Percentiles rank a stretch among this genome's conserved stretches.
Evolutionary conservation across 345 rosid species (phyloP).

Genomic region (Sapria himalayana): DNA sequence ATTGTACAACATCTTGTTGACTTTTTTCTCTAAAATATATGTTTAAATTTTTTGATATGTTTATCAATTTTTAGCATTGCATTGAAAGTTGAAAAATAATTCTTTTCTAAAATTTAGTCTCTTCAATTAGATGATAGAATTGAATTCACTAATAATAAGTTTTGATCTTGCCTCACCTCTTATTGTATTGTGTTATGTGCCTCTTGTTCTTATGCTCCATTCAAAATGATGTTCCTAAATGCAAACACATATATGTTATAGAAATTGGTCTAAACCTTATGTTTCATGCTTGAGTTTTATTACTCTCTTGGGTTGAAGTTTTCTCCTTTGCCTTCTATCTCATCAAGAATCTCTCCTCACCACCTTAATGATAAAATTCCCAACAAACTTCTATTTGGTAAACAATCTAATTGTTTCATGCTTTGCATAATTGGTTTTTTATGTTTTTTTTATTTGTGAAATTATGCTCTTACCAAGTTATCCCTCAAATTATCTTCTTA

Average conservation of each 20-base stretch:
- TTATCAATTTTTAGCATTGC: not conserved
- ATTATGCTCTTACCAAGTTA: not conserved
- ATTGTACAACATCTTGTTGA: not conserved
- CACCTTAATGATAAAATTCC: not conserved
- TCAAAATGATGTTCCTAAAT: not conserved
- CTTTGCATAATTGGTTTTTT: not conserved
- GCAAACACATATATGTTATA: too few species aligned
- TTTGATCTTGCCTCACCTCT: not conserved
- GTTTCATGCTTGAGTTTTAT: not conserved
- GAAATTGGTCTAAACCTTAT: not conserved
- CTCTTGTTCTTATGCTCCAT: not conserved
- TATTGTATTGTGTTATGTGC: not conserved
- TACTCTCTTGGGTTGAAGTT: too few species aligned
- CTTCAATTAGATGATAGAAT: not conserved
- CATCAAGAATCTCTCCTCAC: not conserved
- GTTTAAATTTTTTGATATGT: not conserved
- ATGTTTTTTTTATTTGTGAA: too few species aligned
- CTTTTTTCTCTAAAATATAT: not conserved
- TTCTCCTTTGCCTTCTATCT: too few species aligned
- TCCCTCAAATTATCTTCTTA: not conserved
- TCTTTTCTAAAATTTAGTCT: not conserved
- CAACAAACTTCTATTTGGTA: not conserved
- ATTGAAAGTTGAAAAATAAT: not conserved
- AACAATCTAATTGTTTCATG: not conserved
- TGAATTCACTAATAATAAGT: not conserved